A percentile compares a stretch with the other conserved stretches of the same genome.
Evolutionary conservation across 2,329 filamentous ascomycete species (phyloP).

Genomic region (Pyricularia sp.): DNA sequence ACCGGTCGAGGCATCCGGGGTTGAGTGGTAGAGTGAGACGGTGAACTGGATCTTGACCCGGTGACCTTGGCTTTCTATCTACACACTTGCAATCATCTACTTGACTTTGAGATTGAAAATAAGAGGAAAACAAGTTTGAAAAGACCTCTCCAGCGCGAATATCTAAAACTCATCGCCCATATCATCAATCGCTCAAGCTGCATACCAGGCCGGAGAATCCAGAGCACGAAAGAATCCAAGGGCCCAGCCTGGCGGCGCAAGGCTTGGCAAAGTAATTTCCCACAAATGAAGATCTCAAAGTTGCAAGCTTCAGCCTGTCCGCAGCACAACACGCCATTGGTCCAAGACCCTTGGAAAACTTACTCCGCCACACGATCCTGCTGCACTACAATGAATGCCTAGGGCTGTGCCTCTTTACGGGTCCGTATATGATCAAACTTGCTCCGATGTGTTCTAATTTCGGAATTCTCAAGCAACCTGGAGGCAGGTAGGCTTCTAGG

Average conservation of each 20-base stretch:
- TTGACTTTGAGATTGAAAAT: too few relatives aligned
- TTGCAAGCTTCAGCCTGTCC: background rate
- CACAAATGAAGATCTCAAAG: background rate
- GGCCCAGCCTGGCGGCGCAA: background rate
- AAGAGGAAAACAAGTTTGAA: too few relatives aligned
- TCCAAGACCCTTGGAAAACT: background rate
- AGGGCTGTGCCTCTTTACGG: too few relatives aligned
- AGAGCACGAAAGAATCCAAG: background rate
- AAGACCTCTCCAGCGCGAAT: too few relatives aligned
- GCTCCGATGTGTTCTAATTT: background rate
- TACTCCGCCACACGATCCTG: background rate
- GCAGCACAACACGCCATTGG: background rate
- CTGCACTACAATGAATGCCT: background rate
- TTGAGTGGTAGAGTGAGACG: too few relatives aligned
- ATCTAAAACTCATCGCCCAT: too few relatives aligned
- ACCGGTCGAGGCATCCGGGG: too few relatives aligned
- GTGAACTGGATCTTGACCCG: too few relatives aligned
- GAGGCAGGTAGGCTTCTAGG: too few relatives aligned
- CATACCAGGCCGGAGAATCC: background rate
- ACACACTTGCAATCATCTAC: too few relatives aligned
- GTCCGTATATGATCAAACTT: background rate
- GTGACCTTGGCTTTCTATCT: too few relatives aligned
- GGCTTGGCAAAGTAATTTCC: background rate
- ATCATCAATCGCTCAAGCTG: background rate
- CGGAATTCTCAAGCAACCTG: too few relatives aligned